Evolutionary conservation across 805 yeast genomes (phyloP).

Genomic region (Yarrowia sp.): DNA sequence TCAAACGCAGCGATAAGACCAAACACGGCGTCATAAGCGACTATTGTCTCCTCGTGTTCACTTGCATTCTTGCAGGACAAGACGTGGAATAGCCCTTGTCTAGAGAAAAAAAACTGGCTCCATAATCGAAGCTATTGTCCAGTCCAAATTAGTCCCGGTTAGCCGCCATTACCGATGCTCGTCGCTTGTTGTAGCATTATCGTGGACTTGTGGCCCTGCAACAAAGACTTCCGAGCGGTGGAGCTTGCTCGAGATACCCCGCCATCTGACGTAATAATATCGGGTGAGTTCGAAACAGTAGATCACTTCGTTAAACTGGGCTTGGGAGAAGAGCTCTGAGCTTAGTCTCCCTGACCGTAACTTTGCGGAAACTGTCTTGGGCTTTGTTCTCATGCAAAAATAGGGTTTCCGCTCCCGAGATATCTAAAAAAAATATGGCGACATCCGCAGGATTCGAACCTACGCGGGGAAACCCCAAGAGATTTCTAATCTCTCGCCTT

Average conservation of each 20-base stretch:
- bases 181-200: background rate
- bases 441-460: constrained; percentile 27
- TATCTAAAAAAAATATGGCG: background rate
- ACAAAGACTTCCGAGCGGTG: too few relatives aligned
- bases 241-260: background rate
- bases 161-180: background rate
- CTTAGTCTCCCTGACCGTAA: background rate
- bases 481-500: constrained; percentile 27
- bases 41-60: background rate
- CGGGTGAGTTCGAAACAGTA: background rate
- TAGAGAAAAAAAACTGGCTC: too few relatives aligned
- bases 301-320: background rate
- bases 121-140: background rate
- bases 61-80: background rate
- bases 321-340: background rate
- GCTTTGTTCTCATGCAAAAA: background rate
- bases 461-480: constrained; percentile 28
- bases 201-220: background rate
- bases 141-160: background rate
- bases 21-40: constrained; percentile 1
- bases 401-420: background rate
- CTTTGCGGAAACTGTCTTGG: background rate
- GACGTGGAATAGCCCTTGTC: too few relatives aligned
- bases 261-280: constrained; percentile 5
- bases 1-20: constrained; percentile 6